phyloP scores from a whole-genome alignment of 192 early-diverging fungal genomes.

The Backusella psychrophila region DNA sequence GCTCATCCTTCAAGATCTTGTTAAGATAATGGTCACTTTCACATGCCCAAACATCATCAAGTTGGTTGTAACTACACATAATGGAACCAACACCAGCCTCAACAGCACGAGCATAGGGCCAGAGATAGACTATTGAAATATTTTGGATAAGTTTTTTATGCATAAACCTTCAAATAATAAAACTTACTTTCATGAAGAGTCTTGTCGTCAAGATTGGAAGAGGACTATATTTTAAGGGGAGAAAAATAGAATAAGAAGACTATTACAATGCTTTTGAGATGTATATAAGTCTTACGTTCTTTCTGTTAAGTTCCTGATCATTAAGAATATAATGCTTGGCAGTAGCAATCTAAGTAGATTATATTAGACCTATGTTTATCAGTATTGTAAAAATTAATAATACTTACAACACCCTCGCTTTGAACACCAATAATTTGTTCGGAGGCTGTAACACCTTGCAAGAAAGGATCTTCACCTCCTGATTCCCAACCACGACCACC shows the following conservation, averaged over 20 bases:
- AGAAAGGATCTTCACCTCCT: slow-evolving; percentile 35
- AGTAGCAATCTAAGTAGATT: slow-evolving; percentile 17
- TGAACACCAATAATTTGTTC: slow-evolving; percentile 26
- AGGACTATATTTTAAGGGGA: background rate
- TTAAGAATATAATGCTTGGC: slow-evolving; percentile 33
- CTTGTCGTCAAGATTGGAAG: slow-evolving; percentile 49
- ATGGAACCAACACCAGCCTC: slow-evolving; percentile 60
- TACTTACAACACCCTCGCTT: slow-evolving; percentile 27
- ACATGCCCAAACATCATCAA: slow-evolving; percentile 56
- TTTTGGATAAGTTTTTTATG: no score
- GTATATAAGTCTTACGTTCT: background rate
- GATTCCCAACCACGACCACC: slow-evolving; percentile 25
- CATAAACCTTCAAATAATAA: no score
- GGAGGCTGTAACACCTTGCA: slow-evolving; percentile 13
- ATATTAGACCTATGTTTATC: no score
- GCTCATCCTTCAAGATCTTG: slow-evolving; percentile 46
- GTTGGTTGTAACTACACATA: slow-evolving; percentile 63
- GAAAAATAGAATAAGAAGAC: background rate
- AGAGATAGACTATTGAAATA: slow-evolving; percentile 38
- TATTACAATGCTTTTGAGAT: background rate
- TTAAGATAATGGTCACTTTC: slow-evolving; percentile 46
- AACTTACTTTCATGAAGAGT: slow-evolving; percentile 47
- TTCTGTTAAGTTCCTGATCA: slow-evolving; percentile 26
- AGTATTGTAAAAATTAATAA: background rate
- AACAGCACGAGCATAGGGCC: slow-evolving; percentile 51